A percentile compares a stretch with the other conserved stretches of the same genome.
Conservation (phyloP, 2,329 filamentous ascomycete genomes). For the Parastagonospora avenae region DNA sequence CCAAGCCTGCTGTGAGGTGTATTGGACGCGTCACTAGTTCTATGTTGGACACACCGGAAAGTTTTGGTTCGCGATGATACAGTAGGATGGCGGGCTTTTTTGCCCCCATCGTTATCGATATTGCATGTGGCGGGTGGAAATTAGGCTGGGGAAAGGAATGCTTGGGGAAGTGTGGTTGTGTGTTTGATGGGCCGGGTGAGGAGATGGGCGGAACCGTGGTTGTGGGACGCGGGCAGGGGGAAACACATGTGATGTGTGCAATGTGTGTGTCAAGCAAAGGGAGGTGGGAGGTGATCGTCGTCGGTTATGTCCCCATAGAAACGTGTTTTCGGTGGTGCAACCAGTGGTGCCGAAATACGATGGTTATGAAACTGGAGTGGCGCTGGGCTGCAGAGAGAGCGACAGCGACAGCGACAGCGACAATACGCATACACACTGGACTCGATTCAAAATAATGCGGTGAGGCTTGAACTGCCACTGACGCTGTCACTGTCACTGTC, state of each 20-base stretch:
- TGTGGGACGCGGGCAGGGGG: too few species aligned
- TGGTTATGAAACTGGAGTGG: constrained; percentile 6
- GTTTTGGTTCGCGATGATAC: neutral
- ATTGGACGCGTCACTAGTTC: constrained; percentile 22
- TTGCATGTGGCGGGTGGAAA: constrained; percentile 3
- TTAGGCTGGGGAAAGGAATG: constrained; percentile 8
- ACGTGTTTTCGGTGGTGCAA: constrained; percentile 12
- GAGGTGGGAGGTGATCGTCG: neutral
- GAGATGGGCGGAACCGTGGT: too few species aligned
- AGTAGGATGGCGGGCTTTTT: neutral
- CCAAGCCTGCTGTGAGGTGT: constrained; percentile 9
- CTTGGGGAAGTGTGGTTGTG: constrained; percentile 1
- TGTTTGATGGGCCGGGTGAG: constrained; percentile 7
- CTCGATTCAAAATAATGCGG: neutral
- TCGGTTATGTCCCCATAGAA: constrained; percentile 17
- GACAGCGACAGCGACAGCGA: constrained; percentile 3
- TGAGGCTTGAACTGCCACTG: too few species aligned
- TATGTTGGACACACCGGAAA: constrained; percentile 6
- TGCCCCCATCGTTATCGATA: constrained; percentile 16
- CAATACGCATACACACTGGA: neutral
- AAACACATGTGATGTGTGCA: too few species aligned
- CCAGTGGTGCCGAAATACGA: neutral
- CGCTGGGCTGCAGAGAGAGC: constrained; percentile 8
- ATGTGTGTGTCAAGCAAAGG: constrained; percentile 5
- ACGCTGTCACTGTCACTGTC: neutral